phyloP scores from a whole-genome alignment of 2,329 filamentous ascomycete species.

The Colletotrichum sojae region DNA sequence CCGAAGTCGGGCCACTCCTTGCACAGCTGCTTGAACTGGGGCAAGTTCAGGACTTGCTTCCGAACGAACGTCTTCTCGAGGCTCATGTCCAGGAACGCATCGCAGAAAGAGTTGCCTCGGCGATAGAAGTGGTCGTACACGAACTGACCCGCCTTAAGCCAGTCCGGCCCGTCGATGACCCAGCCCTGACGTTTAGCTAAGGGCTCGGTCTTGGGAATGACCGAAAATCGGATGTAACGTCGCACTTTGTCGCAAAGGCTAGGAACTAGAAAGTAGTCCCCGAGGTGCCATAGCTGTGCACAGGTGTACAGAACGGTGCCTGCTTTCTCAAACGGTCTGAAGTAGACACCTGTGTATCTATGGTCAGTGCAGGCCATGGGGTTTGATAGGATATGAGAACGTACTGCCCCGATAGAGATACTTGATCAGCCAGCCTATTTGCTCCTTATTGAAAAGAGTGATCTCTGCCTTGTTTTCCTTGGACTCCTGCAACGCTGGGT shows the following conservation, averaged over 20 bases:
- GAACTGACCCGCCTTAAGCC: neutral
- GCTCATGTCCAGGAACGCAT: neutral
- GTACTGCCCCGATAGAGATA: slow-evolving; percentile 23
- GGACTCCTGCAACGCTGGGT: slow-evolving; percentile 6
- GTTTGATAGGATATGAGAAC: neutral
- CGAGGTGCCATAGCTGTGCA: slow-evolving; percentile 6
- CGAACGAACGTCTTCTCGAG: slow-evolving; percentile 6
- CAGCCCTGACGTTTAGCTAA: neutral
- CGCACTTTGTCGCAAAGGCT: neutral
- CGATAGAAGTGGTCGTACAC: neutral
- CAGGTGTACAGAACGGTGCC: slow-evolving; percentile 3
- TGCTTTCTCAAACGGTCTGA: neutral
- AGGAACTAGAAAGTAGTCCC: slow-evolving; percentile 20
- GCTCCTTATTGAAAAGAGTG: slow-evolving; percentile 9
- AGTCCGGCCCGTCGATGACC: neutral
- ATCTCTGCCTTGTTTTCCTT: neutral
- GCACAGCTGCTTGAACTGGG: slow-evolving; percentile 8
- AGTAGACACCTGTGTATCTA: neutral
- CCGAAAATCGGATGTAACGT: neutral
- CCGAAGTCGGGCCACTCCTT: neutral
- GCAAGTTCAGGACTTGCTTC: neutral
- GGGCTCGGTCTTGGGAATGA: neutral
- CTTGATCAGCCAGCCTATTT: slow-evolving; percentile 14
- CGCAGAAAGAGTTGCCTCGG: neutral
- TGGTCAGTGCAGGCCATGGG: neutral